Percentiles rank a stretch among this genome's conserved stretches.
These are phyloP conservation scores for Globisporangium mamillatum DNA, from an alignment of 352 stramenopile species.

Conservation along the genomic window DNA sequence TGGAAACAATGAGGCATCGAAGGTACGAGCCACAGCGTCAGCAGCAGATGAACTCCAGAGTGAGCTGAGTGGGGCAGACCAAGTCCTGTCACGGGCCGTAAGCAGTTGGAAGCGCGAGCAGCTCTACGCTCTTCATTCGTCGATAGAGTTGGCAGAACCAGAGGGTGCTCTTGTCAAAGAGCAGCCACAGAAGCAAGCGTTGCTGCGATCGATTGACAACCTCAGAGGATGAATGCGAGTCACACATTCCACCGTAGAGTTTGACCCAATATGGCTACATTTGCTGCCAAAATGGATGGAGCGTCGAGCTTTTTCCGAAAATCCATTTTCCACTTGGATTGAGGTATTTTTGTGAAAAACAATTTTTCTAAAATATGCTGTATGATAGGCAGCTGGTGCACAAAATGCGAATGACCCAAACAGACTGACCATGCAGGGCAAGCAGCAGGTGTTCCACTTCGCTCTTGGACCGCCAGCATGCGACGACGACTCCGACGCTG, in stretches of 20 bases:
- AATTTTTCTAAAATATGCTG: too few species aligned
- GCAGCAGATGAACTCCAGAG: background rate
- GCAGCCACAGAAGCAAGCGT: background rate
- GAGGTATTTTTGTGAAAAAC: too few species aligned
- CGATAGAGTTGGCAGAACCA: background rate
- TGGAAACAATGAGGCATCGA: background rate
- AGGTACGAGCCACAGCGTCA: background rate
- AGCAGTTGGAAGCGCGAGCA: background rate
- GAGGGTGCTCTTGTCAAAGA: background rate
- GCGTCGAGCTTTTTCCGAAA: too few species aligned
- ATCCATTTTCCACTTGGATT: too few species aligned
- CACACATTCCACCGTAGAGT: too few species aligned
- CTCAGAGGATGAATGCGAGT: background rate
- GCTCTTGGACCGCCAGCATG: background rate
- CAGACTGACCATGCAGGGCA: background rate
- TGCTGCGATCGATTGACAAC: background rate
- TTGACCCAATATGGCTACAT: too few species aligned
- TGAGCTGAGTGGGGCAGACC: background rate
- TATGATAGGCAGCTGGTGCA: too few species aligned
- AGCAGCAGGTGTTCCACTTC: constrained; percentile 3
- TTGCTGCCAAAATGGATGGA: too few species aligned
- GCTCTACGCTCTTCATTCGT: background rate
- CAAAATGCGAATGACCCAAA: too few species aligned
- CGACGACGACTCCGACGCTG: background rate
- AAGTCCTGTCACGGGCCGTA: background rate